Evolutionary conservation across 1,284 basidiomycete species (phyloP), one percentile per base, ranked within the genome.

Genomic region (Boletus albobrunnescens): DNA sequence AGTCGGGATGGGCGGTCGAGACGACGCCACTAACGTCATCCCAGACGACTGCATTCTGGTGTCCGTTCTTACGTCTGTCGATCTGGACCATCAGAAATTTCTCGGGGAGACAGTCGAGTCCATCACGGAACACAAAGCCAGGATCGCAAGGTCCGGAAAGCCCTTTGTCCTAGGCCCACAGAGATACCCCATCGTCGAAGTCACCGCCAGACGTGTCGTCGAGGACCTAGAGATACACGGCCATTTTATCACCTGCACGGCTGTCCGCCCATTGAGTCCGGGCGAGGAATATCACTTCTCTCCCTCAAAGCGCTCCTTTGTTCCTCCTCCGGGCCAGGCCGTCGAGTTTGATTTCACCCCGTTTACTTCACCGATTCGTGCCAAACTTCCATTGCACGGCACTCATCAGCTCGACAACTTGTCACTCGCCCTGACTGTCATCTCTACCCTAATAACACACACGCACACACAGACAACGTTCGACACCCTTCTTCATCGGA

Each of bases 1-100:
- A 70, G 95, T 94, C 8, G 96, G 95, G 0, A 85, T 99, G 82
- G 96, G 95, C 0, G 96, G 96, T 0, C 75, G 81, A 3, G 70
- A 88, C 44, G 96, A 99, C 64, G 94, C 95, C 16, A 99, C 96
- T 2, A 99, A 99, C 63, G 79, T 91, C 42, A 81, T 96, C 13
- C 76, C 84, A 0, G 77, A 84, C 38, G 72, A 79, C 3, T 74
- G 76, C 47, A 78, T 93, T 44, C 69, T 94, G 17, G 82, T 86
- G 2, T 93, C 90, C 27, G 84, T 84, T 14, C 75, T 99, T 27
- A 91, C 92, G 0, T 73, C 85, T 2, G 89, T 99, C 28, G 94
- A 92, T 61, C 71, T 96, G 32, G 96, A 99, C 67, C 95, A 99
- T 67, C 91, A 95, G 55, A 79, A 80, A 6, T 91, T 96, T 60